Evolutionary conservation across 208 protist species (phyloP), one percentile per base, ranked within the genome.

Genomic region (Leptomonas seymouri): DNA sequence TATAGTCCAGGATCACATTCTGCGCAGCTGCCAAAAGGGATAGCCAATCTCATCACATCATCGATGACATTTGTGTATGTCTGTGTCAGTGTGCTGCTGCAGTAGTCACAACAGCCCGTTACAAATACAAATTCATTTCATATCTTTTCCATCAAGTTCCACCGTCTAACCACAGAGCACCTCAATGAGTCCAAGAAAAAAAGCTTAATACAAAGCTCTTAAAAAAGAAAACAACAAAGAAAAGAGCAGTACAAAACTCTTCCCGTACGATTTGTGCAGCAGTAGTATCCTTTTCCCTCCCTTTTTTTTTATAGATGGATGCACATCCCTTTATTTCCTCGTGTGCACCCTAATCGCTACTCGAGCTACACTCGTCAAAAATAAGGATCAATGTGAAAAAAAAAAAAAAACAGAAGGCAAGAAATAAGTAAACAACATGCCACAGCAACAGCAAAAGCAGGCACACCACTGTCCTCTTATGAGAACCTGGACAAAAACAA

Each of bases 201-300:
- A 3, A 9, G 9, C 9, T 3, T 3, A 39, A 39, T 39, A 39
- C 9, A 39, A 9, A 39, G 34, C 34, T 39, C 34, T 39, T 20
- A 15, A 51, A 20, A 30, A 67, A 18, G 16, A 30, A 28, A 41
- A 25, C 21, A 36, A 44, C 41, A 8, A 42, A 42, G 58, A 42
- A 55, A 57, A 41, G 48, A 65, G 56, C 42, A 44, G 51, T 14
- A 30, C 34, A 25, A 49, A 49, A n/a, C n/a, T n/a, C n/a, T n/a
- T n/a, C n/a, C n/a, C n/a, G n/a, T n/a, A n/a, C n/a, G n/a, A n/a
- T n/a, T n/a, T n/a, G n/a, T n/a, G n/a, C n/a, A n/a, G n/a, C n/a
- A n/a, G n/a, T n/a, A n/a, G n/a, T n/a, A n/a, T n/a, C n/a, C n/a
- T n/a, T n/a, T n/a, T n/a, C n/a, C n/a, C n/a, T n/a, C n/a, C n/a